These are phyloP conservation scores for Globisporangium camurandrum DNA, from an alignment of 352 stramenopile genomes.

Conservation along the genomic window DNA sequence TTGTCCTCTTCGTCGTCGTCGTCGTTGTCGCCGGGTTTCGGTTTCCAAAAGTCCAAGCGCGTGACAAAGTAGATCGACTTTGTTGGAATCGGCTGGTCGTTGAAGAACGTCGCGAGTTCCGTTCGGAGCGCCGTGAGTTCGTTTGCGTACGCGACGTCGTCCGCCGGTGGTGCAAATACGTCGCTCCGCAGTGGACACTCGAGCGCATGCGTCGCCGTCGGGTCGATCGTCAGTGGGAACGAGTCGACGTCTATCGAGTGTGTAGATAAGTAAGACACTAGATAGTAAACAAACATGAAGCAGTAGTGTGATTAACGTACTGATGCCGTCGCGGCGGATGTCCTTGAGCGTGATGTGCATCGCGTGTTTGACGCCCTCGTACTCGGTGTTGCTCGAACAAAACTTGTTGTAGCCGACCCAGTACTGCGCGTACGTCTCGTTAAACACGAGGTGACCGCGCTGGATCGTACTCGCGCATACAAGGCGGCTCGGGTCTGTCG, in stretches of 20 bases:
- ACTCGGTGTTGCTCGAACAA: conserved; percentile 67
- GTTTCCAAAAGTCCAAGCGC: conserved; percentile 69
- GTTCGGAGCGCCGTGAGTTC: conserved; percentile 62
- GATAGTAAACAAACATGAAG: conserved; percentile 3
- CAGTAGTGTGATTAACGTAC: conserved; percentile 23
- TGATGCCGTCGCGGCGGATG: conserved; percentile 63
- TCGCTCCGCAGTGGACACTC: conserved; percentile 56
- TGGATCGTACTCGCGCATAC: conserved; percentile 79
- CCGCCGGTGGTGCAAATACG: conserved; percentile 56
- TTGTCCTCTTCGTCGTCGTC: conserved; percentile 27
- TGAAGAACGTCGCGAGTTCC: conserved; percentile 72
- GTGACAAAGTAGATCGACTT: conserved; percentile 86
- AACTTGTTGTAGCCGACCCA: conserved; percentile 88
- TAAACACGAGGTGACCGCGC: conserved; percentile 79
- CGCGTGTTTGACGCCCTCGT: conserved; percentile 58
- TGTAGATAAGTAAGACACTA: conserved; percentile 1
- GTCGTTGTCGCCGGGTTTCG: conserved; percentile 29
- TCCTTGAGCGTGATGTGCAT: conserved; percentile 69
- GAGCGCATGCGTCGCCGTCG: conserved; percentile 46
- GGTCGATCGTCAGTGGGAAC: conserved; percentile 55
- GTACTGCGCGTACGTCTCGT: conserved; percentile 85
- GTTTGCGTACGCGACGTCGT: conserved; percentile 56
- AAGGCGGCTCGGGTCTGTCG: conserved; percentile 71
- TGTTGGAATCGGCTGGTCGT: conserved; percentile 70
- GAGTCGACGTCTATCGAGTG: conserved; percentile 39